Evolutionary conservation across 2,329 filamentous ascomycete species (phyloP).

Genomic region (Capronia americana): DNA sequence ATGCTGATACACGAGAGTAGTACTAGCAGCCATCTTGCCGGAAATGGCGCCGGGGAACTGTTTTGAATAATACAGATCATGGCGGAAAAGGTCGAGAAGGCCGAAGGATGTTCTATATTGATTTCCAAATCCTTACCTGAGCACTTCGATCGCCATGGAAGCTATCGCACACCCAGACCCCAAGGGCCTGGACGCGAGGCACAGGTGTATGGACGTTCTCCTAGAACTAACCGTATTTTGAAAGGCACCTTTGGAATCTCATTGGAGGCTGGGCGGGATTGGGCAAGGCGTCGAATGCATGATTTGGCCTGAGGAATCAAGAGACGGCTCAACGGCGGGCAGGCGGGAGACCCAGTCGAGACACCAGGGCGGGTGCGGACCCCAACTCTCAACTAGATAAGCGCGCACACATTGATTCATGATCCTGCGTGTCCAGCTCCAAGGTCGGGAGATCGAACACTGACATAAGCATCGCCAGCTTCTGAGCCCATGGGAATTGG

Average conservation of each 20-base stretch:
- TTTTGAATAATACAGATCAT: slow-evolving; percentile 27
- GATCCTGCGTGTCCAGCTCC: not conserved
- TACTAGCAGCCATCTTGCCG: slow-evolving; percentile 24
- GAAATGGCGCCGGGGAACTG: slow-evolving; percentile 5
- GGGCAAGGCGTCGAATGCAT: not conserved
- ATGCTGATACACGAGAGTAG: slow-evolving; percentile 27
- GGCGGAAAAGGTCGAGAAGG: slow-evolving; percentile 29
- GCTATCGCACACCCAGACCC: slow-evolving; percentile 16
- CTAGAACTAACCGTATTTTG: slow-evolving; percentile 28
- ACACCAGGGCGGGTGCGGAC: not conserved
- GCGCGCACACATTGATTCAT: not conserved
- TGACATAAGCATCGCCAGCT: slow-evolving; percentile 16
- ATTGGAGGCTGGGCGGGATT: not conserved
- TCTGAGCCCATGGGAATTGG: not conserved
- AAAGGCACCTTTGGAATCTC: slow-evolving; percentile 18
- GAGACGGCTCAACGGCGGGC: not conserved
- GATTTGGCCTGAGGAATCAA: not conserved
- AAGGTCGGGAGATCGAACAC: not conserved
- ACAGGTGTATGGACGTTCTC: slow-evolving; percentile 13
- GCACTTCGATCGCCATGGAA: slow-evolving; percentile 31
- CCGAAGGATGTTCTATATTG: slow-evolving; percentile 31
- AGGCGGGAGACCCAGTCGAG: not conserved
- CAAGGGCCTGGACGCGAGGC: slow-evolving; percentile 15
- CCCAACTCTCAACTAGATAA: not conserved
- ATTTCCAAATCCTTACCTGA: slow-evolving; percentile 35